Conservation (phyloP, 2,329 filamentous ascomycete genomes). For the Alternaria incomplexa region DNA sequence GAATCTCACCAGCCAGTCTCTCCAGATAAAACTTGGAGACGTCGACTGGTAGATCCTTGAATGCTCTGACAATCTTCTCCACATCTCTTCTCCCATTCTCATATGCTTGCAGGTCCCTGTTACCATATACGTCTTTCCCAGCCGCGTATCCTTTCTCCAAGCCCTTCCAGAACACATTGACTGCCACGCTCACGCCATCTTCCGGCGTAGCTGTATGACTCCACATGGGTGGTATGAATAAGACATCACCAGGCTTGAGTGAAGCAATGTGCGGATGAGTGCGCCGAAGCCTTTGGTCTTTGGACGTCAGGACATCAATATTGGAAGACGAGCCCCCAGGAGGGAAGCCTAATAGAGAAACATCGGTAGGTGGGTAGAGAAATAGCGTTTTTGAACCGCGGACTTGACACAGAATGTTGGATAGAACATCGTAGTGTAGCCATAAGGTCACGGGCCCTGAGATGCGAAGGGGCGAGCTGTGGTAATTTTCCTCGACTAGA, state of each 20-base stretch:
- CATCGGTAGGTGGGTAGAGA: conserved; percentile 79
- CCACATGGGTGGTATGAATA: conserved; percentile 86
- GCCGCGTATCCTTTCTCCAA: conserved; percentile 70
- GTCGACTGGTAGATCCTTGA: conserved; percentile 69
- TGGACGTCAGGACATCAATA: conserved; percentile 68
- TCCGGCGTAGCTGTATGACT: conserved; percentile 71
- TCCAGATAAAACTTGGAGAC: conserved; percentile 77
- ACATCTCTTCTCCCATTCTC: conserved; percentile 80
- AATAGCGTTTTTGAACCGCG: conserved; percentile 74
- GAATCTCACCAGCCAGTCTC: conserved; percentile 73
- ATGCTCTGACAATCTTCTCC: conserved; percentile 67
- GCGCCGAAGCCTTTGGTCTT: conserved; percentile 25
- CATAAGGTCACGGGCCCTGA: conserved; percentile 85
- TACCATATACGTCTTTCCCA: conserved; percentile 86
- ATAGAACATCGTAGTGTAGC: conserved; percentile 92
- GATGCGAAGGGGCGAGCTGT: conserved; percentile 80
- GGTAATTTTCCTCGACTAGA: conserved; percentile 63
- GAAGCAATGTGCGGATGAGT: conserved; percentile 70
- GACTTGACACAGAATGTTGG: conserved; percentile 84
- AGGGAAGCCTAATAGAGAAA: conserved; percentile 71
- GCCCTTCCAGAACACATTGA: conserved; percentile 89
- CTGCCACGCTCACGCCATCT: conserved; percentile 68
- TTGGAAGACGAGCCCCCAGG: conserved; percentile 82
- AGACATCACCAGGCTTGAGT: conserved; percentile 73
- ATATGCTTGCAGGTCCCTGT: conserved; percentile 82